These are phyloP conservation scores for Moricandia arvensis DNA, from an alignment of 345 rosid genomes.

Conservation along the genomic window DNA sequence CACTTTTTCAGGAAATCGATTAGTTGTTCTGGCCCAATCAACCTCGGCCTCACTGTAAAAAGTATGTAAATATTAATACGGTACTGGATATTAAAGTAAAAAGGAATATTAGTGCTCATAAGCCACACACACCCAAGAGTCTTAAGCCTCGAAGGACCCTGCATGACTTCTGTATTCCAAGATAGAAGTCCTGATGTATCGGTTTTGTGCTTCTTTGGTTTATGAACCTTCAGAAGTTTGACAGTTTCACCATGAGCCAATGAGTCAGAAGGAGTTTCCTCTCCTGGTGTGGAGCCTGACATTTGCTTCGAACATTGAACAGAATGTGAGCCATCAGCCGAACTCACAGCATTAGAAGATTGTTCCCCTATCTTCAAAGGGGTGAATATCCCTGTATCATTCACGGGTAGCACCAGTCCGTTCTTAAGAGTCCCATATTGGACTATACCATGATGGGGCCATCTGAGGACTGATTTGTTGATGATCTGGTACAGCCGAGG, in stretches of 20 bases:
- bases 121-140: conserved; percentile 60
- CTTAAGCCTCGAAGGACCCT: conserved; percentile 47
- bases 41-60: too few species aligned
- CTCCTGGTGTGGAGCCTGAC: conserved; percentile 33
- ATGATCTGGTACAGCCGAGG: too few species aligned
- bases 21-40: too few species aligned
- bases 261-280: conserved; percentile 40
- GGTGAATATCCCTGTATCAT: too few species aligned
- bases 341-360: too few species aligned
- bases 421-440: too few species aligned
- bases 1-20: too few species aligned
- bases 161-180: conserved; percentile 65
- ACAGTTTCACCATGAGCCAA: conserved; percentile 41
- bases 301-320: conserved; percentile 17
- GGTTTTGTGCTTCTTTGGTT: conserved; percentile 68
- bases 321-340: too few species aligned
- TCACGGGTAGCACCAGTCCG: too few species aligned
- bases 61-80: not conserved
- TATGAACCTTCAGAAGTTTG: conserved; percentile 28
- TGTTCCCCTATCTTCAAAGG: too few species aligned
- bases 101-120: conserved; percentile 10
- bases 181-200: conserved; percentile 50
- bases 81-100: not conserved
- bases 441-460: too few species aligned
- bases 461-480: too few species aligned